phyloP scores from a whole-genome alignment of 2,329 filamentous ascomycete species.

The Alternaria incomplexa region DNA sequence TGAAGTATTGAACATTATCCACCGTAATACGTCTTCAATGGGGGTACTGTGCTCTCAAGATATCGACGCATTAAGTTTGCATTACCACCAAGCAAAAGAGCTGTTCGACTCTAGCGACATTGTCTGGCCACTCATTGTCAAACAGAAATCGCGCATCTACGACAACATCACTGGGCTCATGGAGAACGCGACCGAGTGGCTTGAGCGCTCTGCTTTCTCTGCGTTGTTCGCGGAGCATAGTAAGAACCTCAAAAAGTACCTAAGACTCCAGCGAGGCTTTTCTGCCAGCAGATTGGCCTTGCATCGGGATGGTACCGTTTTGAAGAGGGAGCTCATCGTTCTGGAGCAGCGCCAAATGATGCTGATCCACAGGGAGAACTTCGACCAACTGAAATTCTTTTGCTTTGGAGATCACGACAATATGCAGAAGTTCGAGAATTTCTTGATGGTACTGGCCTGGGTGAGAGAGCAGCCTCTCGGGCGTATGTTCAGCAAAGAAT shows the following conservation, averaged over 20 bases:
- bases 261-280: not conserved
- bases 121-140: not conserved
- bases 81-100: not conserved
- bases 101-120: not conserved
- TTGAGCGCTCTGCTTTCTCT: not conserved
- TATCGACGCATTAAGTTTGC: no score
- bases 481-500: not conserved
- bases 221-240: not conserved
- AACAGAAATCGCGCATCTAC: not conserved
- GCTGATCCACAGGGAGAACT: not conserved
- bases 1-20: no score
- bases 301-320: not conserved
- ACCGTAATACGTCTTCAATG: no score
- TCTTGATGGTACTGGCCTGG: not conserved
- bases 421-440: not conserved
- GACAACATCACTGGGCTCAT: not conserved
- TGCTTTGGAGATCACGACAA: not conserved
- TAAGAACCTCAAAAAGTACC: not conserved
- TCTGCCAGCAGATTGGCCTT: not conserved
- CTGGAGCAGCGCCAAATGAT: not conserved
- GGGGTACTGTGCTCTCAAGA: no score
- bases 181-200: not conserved
- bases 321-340: not conserved
- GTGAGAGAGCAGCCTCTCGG: rapidly evolving
- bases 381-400: not conserved